These are phyloP conservation scores for Candida dajiaensis DNA, from an alignment of 805 yeast genomes.

Conservation along the genomic window DNA sequence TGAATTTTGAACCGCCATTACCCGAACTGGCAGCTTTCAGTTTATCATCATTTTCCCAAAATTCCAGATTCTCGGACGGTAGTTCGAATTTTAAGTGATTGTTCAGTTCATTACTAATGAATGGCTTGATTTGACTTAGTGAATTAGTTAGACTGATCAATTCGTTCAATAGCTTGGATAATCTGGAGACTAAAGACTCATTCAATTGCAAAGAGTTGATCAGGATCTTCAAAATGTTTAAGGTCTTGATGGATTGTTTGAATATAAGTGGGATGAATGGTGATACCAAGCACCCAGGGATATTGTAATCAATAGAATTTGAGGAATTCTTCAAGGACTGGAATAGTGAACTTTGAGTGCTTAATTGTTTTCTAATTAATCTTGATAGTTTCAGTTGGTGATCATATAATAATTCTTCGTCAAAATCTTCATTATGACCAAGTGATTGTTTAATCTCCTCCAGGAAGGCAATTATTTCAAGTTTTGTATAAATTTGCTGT, in stretches of 20 bases:
- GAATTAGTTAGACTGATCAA: slow-evolving; percentile 22
- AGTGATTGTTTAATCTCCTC: slow-evolving; percentile 25
- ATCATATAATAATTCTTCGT: slow-evolving; percentile 30
- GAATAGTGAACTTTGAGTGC: slow-evolving; percentile 10
- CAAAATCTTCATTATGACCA: slow-evolving; percentile 6
- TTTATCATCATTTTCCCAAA: slow-evolving; percentile 18
- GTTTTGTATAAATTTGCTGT: slow-evolving; percentile 29
- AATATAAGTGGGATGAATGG: slow-evolving; percentile 26
- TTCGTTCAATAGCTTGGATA: slow-evolving; percentile 22
- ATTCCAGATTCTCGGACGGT: slow-evolving; percentile 13
- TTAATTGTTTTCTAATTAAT: slow-evolving; percentile 27
- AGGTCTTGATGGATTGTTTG: slow-evolving; percentile 22
- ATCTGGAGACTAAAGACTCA: slow-evolving; percentile 15
- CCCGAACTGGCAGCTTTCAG: neutral
- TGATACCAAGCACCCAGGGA: slow-evolving; percentile 9
- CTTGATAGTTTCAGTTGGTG: slow-evolving; percentile 35
- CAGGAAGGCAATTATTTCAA: slow-evolving; percentile 32
- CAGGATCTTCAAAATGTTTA: slow-evolving; percentile 23
- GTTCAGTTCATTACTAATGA: slow-evolving; percentile 19
- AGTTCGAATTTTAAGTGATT: slow-evolving; percentile 20
- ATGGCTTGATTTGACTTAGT: slow-evolving; percentile 25
- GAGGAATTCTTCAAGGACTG: slow-evolving; percentile 12
- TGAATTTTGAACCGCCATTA: neutral
- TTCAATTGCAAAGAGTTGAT: slow-evolving; percentile 25
- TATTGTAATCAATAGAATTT: slow-evolving; percentile 18